Percentiles rank a stretch among this genome's conserved stretches.
These are phyloP conservation scores for Draba incana DNA, from an alignment of 345 rosid species.

Conservation along the genomic window DNA sequence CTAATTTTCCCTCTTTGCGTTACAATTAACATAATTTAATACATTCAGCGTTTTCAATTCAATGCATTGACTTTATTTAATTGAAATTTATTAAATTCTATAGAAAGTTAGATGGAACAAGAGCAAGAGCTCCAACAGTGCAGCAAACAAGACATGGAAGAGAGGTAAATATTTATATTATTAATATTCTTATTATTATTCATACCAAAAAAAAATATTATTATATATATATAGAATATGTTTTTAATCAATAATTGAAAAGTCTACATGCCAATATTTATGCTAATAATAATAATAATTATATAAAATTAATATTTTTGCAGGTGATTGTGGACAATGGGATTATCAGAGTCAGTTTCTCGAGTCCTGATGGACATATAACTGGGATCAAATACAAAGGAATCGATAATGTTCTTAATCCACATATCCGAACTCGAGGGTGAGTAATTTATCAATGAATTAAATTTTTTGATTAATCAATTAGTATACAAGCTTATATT, in stretches of 20 bases:
- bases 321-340: slow-evolving; percentile 87
- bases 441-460: slow-evolving; percentile 3
- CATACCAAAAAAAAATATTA: too few relatives aligned
- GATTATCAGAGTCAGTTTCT: slow-evolving; percentile 60
- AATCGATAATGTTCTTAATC: slow-evolving; percentile 65
- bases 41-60: slow-evolving; percentile 21
- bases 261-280: neutral
- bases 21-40: slow-evolving; percentile 20
- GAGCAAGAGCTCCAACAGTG: slow-evolving; percentile 34
- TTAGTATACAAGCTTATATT: slow-evolving; percentile 12
- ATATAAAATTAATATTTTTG: neutral
- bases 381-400: slow-evolving; percentile 62
- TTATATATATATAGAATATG: neutral
- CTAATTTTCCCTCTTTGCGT: slow-evolving; percentile 2
- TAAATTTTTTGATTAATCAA: neutral
- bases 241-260: neutral
- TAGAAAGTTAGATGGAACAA: slow-evolving; percentile 24
- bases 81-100: slow-evolving; percentile 1
- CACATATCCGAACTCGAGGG: slow-evolving; percentile 37
- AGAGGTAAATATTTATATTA: slow-evolving; percentile 36
- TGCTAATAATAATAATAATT: neutral
- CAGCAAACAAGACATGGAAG: slow-evolving; percentile 31
- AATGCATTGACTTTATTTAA: slow-evolving; percentile 16
- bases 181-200: too few relatives aligned
- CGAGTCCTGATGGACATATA: slow-evolving; percentile 64